Conservation (phyloP, 1,284 basidiomycete genomes). For the Sutorius eximius region DNA sequence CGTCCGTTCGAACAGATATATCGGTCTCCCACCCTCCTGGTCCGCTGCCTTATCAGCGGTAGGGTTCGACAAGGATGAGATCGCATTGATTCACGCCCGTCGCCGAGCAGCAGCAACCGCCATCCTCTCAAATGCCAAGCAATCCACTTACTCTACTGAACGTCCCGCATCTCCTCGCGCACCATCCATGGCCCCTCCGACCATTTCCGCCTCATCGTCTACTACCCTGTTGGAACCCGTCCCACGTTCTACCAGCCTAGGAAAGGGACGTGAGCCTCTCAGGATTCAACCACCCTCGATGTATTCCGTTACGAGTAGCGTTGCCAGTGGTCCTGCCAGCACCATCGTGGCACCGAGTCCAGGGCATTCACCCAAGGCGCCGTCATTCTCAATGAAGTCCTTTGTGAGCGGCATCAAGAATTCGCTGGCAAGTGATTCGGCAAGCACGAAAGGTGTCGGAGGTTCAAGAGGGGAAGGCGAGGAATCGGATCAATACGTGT, state of each 20-base stretch:
- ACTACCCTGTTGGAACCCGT: constrained; percentile 35
- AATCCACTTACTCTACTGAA: constrained; percentile 38
- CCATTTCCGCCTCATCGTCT: constrained; percentile 41
- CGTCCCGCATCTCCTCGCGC: constrained; percentile 22
- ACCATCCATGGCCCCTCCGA: not conserved
- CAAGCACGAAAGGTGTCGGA: constrained; percentile 3
- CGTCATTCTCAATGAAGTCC: constrained; percentile 27
- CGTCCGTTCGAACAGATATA: constrained; percentile 42
- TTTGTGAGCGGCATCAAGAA: constrained; percentile 25
- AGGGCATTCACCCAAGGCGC: constrained; percentile 13
- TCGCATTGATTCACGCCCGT: constrained; percentile 56
- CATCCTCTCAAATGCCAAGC: constrained; percentile 6
- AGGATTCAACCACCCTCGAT: constrained; percentile 14
- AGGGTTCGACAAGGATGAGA: constrained; percentile 68
- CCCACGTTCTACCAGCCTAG: constrained; percentile 29
- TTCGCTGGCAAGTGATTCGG: constrained; percentile 19
- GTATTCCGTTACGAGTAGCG: constrained; percentile 7
- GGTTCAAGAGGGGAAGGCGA: constrained; percentile 4
- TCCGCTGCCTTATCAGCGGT: constrained; percentile 54
- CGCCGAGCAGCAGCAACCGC: constrained; percentile 44
- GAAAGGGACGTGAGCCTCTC: constrained; percentile 6
- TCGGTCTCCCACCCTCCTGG: constrained; percentile 75
- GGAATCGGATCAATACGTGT: constrained; percentile 27
- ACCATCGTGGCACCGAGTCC: constrained; percentile 5
- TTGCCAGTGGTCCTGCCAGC: not conserved